A percentile compares a stretch with the other conserved stretches of the same genome.
Conservation (phyloP, 2,329 filamentous ascomycete genomes). For the Xylariaceae sp. region DNA sequence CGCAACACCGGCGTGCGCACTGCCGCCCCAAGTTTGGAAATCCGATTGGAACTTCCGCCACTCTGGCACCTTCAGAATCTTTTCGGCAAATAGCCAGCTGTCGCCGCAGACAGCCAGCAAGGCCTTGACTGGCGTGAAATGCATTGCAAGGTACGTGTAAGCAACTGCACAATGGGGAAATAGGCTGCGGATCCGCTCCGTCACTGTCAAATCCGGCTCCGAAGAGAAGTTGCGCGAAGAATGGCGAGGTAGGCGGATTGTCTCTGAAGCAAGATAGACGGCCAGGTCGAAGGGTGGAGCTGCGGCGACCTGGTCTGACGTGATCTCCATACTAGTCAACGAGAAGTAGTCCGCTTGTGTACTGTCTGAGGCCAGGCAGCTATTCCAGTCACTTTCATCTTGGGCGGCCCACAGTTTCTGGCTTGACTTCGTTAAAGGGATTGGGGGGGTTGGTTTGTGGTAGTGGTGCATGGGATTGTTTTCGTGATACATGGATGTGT, state of each 20-base stretch:
- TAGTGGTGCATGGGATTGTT: slow-evolving; percentile 39
- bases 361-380: slow-evolving; percentile 22
- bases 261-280: slow-evolving; percentile 29
- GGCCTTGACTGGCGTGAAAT: slow-evolving; percentile 55
- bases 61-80: slow-evolving; percentile 41
- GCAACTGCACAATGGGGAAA: slow-evolving; percentile 45
- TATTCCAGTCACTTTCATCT: slow-evolving; percentile 44
- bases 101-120: slow-evolving; percentile 56
- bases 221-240: slow-evolving; percentile 16
- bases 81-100: slow-evolving; percentile 55
- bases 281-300: slow-evolving; percentile 25
- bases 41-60: slow-evolving; percentile 46
- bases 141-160: slow-evolving; percentile 53
- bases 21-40: slow-evolving; percentile 36
- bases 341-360: slow-evolving; percentile 25
- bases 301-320: slow-evolving; percentile 33
- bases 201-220: slow-evolving; percentile 19
- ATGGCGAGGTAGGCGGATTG: slow-evolving; percentile 25
- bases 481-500: slow-evolving; percentile 53
- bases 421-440: slow-evolving; percentile 45
- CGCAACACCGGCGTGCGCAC: slow-evolving; percentile 39
- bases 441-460: slow-evolving; percentile 34
- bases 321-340: slow-evolving; percentile 34
- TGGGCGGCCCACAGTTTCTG: slow-evolving; percentile 47
- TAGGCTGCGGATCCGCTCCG: slow-evolving; percentile 34